These are phyloP conservation scores for Monosporascus ibericus DNA, from an alignment of 2,329 filamentous ascomycete genomes.

Conservation along the genomic window DNA sequence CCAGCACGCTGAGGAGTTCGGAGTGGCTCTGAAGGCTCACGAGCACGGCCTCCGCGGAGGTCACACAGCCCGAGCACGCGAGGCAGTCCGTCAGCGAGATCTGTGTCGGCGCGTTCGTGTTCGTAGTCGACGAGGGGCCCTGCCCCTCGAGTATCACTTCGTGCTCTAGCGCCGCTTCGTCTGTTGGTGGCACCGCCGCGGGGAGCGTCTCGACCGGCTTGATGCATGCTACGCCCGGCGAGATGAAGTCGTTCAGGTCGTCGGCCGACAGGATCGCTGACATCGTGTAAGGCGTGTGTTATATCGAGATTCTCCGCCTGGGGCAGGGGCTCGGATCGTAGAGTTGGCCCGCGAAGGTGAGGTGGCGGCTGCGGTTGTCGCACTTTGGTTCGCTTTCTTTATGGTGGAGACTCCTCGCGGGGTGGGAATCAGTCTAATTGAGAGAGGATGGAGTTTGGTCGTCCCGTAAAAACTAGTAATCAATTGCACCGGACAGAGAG, in stretches of 20 bases:
- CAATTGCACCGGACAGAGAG: too few species aligned
- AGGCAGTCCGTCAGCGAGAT: slow-evolving; percentile 97
- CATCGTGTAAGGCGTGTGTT: slow-evolving; percentile 49
- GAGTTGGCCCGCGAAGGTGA: background rate
- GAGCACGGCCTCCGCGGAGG: slow-evolving; percentile 93
- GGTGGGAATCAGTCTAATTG: too few species aligned
- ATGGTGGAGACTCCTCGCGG: too few species aligned
- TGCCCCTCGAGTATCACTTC: slow-evolving; percentile 94
- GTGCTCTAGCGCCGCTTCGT: slow-evolving; percentile 45
- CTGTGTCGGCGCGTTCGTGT: slow-evolving; percentile 65
- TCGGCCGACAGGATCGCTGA: slow-evolving; percentile 95
- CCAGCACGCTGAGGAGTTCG: slow-evolving; percentile 80
- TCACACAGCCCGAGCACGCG: slow-evolving; percentile 95
- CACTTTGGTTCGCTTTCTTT: background rate
- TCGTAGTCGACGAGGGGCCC: slow-evolving; percentile 38
- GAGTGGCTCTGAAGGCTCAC: slow-evolving; percentile 90
- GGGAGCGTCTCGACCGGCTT: slow-evolving; percentile 94
- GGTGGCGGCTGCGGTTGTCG: background rate
- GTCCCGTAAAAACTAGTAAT: too few species aligned
- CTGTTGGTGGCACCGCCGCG: slow-evolving; percentile 40
- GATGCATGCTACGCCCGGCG: slow-evolving; percentile 93
- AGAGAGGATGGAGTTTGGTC: too few species aligned
- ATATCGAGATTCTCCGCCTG: background rate
- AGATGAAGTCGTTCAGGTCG: slow-evolving; percentile 98
- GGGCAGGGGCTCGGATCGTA: background rate